Evolutionary conservation across 208 protist species (phyloP), one percentile per base, ranked within the genome.

Genomic region (Acanthamoeba triangularis): DNA sequence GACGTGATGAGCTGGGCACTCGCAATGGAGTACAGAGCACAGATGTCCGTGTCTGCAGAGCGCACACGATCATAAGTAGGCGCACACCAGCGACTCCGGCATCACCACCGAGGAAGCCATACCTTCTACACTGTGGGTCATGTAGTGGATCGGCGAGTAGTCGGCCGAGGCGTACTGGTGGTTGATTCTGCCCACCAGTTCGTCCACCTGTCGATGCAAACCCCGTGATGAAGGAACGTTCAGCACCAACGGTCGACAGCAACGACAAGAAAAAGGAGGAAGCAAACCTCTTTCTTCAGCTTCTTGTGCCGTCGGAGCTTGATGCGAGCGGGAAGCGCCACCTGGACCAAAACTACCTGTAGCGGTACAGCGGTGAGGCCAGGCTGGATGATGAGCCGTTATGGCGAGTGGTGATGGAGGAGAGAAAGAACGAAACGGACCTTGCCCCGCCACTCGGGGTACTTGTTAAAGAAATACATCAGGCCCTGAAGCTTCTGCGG

Each of bases 251-350:
- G 28, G n/a, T 16, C 16, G 4, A 63, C 16, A 61, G 20, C 2
- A 61, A 61, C 56, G 20, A 61, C 11, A 61, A 61, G 18, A 13
- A 61, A 61, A 61, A 61, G 2, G n/a, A 33, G 28, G 28, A 69
- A 16, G n/a, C 63, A 14, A 63, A 90, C 82, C n/a, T 93, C 87
- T 28, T 93, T 93, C 61, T 93, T 93, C 37, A 93, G 87, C 41
- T 69, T 76, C 14, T 93, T 93, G 35, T 93, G 63, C 14, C 87
- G 61, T 76, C 63, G 33, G 5, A 93, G 41, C 61, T 69, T 93
- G 54, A 78, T 93, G 54, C 87, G 87, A 30, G 87, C 33, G 14
- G 52, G 87, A 35, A 93, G 63, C 61, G 87, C 87, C n/a, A 93
- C 87, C n/a, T 93, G 87, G 5, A 93, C 63, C 35, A 93, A 37